Conservation (phyloP, 768 basidiomycete genomes). For the Boletellus emodensis region DNA sequence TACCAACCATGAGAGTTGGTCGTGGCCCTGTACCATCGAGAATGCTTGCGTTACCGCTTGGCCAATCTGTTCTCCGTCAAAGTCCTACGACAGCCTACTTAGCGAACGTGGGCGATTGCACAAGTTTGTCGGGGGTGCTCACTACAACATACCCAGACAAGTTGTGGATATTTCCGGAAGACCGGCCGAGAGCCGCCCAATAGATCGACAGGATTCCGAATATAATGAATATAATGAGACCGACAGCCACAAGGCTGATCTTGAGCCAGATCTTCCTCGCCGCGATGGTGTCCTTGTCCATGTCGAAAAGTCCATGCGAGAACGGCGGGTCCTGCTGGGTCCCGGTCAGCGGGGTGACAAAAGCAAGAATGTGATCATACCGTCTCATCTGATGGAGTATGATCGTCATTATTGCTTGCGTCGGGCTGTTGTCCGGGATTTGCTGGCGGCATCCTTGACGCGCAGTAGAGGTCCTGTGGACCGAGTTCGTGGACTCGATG, state of each 20-base stretch:
- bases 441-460: slow-evolving; percentile 1
- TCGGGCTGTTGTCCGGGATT: slow-evolving; percentile 1
- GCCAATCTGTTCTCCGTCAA: slow-evolving; percentile 55
- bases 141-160: slow-evolving; percentile 59
- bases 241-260: slow-evolving; percentile 34
- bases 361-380: slow-evolving; percentile 5
- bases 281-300: slow-evolving; percentile 22
- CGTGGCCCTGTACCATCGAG: slow-evolving; percentile 22
- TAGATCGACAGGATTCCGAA: slow-evolving; percentile 53
- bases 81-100: slow-evolving; percentile 40
- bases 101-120: background rate
- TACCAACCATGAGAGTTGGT: slow-evolving; percentile 45
- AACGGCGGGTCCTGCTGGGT: slow-evolving; percentile 23
- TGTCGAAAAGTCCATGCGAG: slow-evolving; percentile 29
- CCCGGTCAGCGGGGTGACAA: slow-evolving; percentile 5
- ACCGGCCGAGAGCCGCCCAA: slow-evolving; percentile 55
- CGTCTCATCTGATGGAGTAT: slow-evolving; percentile 1
- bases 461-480: background rate
- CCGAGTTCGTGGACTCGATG: background rate
- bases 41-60: slow-evolving; percentile 40
- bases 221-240: slow-evolving; percentile 41
- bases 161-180: slow-evolving; percentile 33
- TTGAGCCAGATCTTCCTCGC: slow-evolving; percentile 41
- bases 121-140: slow-evolving; percentile 18
- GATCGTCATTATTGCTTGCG: background rate